Base-by-base conservation (phyloP, 2,329 filamentous ascomycete species). In the Septoria petroselini region DNA sequence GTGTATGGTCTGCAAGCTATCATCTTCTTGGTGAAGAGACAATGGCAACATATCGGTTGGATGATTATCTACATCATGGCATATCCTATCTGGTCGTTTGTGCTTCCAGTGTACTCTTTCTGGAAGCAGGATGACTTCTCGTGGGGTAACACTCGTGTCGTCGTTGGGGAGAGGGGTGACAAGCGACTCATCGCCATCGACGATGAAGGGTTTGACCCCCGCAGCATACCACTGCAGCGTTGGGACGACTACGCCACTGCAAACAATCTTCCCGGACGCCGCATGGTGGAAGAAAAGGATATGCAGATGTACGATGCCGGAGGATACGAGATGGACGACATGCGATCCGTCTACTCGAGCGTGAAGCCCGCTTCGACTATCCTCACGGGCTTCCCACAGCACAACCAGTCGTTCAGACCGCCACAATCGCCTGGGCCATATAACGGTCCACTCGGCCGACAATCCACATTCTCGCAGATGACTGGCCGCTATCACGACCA, bases 111-210 rank as follows among this genome's bases (percentile, higher is more conserved):
- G 57, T 98, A 97, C 75, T 95, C 91, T 0, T 98, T 98, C 84
- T 98, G 93, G 93, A 95, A 96, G 72, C 91, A 96, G 70, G 93
- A 98, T 71, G 91, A 98, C 73, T 98, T 98, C 78, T 85, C 85
- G 1, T 98, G 93, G 93, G 93, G 93, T 78, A 97, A 93, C 74
- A 98, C 93, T 1, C 90, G 93, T 80, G 83, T 98, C 58, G 93
- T 98, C 60, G 87, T 97, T 59, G 91, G 90, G 52, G 93, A 98
- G 70, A 89, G 91, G 70, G 91, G 91, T 56, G 81, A 81, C 67
- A 95, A 95, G 74, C 83, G 95, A 66, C 76, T 96, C n/a, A 79
- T 98, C 45, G 90, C 90, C 0, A 82, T 91, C 2, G 80, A 82
- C 48, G 86, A 91, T 53, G 89, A 93, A 67, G 82, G 79, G 7